Conservation (phyloP, 768 basidiomycete species). For the Grammothele lineata region DNA sequence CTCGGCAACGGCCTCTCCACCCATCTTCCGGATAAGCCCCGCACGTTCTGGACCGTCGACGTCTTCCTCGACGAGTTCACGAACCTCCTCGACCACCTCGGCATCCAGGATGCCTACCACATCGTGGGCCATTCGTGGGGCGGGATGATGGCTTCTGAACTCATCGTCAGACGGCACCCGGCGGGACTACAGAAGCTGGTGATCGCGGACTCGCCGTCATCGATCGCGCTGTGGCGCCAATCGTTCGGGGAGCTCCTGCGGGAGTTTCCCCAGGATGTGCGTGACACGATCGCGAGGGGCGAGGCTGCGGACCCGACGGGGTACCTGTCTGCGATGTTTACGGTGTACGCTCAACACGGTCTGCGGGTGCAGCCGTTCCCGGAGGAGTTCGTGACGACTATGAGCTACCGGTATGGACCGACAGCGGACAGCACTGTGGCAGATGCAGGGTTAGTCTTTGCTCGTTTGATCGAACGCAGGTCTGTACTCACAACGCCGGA, state of each 20-base stretch:
- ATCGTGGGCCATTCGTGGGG: conserved; percentile 59
- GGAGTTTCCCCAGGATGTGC: conserved; percentile 36
- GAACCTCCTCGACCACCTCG: conserved; percentile 41
- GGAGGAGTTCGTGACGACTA: conserved; percentile 28
- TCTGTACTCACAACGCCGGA: conserved; percentile 2
- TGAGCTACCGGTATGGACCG: conserved; percentile 25
- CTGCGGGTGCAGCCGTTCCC: conserved; percentile 46
- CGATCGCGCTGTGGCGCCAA: conserved; percentile 38
- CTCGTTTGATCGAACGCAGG: conserved; percentile 16
- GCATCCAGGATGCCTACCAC: conserved; percentile 35
- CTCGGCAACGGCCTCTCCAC: conserved; percentile 44
- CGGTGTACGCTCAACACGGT: conserved; percentile 39
- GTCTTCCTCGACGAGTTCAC: conserved; percentile 53
- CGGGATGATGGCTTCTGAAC: conserved; percentile 45
- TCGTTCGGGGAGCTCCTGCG: conserved; percentile 37
- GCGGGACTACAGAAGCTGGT: conserved; percentile 43
- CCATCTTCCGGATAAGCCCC: conserved; percentile 33
- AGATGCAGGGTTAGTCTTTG: conserved; percentile 21
- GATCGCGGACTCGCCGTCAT: conserved; percentile 41
- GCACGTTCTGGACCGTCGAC: conserved; percentile 40
- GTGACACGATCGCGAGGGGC: conserved; percentile 38
- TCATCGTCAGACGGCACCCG: conserved; percentile 36
- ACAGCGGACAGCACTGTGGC: conserved; percentile 45
- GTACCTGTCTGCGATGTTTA: conserved; percentile 36
- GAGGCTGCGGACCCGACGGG: conserved; percentile 26